Evolutionary conservation across 176 grass and related monocot species (phyloP), one percentile per base, ranked within the genome.

Genomic region (Juncus effusus): DNA sequence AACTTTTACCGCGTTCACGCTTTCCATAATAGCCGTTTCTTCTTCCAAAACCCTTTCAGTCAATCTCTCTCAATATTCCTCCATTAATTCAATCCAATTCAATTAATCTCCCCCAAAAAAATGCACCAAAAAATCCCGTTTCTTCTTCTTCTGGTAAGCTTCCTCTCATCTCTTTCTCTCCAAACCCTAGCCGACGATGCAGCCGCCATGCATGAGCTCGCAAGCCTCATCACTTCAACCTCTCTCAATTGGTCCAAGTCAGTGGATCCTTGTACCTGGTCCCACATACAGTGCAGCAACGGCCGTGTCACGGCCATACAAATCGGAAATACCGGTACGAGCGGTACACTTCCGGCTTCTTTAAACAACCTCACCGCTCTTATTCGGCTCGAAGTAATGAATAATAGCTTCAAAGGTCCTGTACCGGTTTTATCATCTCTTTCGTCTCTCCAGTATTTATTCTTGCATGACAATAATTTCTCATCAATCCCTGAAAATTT

Each of bases 351-450:
- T 42, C 65, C 91, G 4, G 56, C 81, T 40, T 82, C 81, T 61
- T 66, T 96, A 65, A 66, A 82, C 72, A 83, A 64, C 61, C 91
- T 96, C 73, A 79, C 87, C 11, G 40, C 10, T 12, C 81, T 96
- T 60, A 50, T 1, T 15, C 84, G 81, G 60, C 84, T 96, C 63
- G 91, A 96, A 76, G 69, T 96, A 36, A 70, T 75, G 40, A 0
- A 0, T 2, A 96, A 96, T 80, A 3, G 1, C 0, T 71, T 96
- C 81, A 8, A 66, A 35, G 87, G 91, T 57, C 40, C 76, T 53
- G 42, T 96, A 13, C 91, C 91, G 2, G 61, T 73, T 13, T 77
- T 96, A 9, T 53, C 79, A 3, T 70, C 79, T 7, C 87, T 88
- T 39, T 13, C 77, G 13, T 38, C 60, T 2, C 81, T 96, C 3